These are phyloP conservation scores for Phytophthora cajani DNA, from an alignment of 352 stramenopile genomes.

Conservation along the genomic window DNA sequence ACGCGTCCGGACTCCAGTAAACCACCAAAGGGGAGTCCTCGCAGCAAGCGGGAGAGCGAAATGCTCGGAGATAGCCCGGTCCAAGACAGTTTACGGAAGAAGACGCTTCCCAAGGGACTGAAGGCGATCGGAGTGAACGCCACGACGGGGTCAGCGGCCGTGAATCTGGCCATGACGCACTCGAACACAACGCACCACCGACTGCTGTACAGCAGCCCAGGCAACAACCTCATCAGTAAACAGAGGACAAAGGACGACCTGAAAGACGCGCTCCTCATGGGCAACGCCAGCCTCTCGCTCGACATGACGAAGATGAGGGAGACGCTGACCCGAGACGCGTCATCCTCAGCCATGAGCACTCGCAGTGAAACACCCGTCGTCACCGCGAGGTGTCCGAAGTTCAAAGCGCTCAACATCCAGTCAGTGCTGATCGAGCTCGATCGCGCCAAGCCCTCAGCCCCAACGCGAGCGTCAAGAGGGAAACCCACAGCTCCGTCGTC, in stretches of 20 bases:
- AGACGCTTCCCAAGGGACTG: constrained; percentile 40
- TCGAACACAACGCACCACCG: constrained; percentile 24
- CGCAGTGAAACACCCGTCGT: constrained; percentile 28
- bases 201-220: constrained; percentile 25
- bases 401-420: constrained; percentile 52
- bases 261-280: constrained; percentile 38
- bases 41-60: constrained; percentile 29
- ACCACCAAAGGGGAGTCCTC: constrained; percentile 4
- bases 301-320: constrained; percentile 46
- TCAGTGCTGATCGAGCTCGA: constrained; percentile 54
- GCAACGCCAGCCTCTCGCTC: constrained; percentile 34
- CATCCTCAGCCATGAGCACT: constrained; percentile 6
- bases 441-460: constrained; percentile 33
- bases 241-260: constrained; percentile 46
- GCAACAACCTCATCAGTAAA: constrained; percentile 32
- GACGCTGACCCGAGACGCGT: constrained; percentile 20
- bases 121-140: constrained; percentile 27
- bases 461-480: constrained; percentile 8
- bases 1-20: constrained; percentile 18
- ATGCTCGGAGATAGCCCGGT: constrained; percentile 20
- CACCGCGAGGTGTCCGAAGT: constrained; percentile 50
- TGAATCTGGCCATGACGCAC: constrained; percentile 29
- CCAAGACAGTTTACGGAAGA: constrained; percentile 39
- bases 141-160: constrained; percentile 5
- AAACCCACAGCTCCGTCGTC: constrained; percentile 7